Evolutionary conservation across 768 basidiomycete species (phyloP), one percentile per base, ranked within the genome.

Genomic region (Naganishia randhawae): DNA sequence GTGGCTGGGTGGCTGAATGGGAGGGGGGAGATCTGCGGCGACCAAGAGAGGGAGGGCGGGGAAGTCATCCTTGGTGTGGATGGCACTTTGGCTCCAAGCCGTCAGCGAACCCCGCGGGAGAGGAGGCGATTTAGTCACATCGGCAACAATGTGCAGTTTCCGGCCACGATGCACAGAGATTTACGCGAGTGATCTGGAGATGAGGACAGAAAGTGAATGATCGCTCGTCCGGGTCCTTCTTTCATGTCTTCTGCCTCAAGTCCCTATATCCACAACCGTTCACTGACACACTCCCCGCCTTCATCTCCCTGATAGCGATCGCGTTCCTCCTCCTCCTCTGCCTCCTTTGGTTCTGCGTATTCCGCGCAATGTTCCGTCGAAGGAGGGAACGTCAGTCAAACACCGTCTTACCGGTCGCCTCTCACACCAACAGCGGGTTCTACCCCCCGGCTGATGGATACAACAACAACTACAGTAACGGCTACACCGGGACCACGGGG

Each of bases 261-360:
- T 4, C 25, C 50, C 16, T 51, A 16, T 9, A 9, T 5, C 50
- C 4, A 32, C 11, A 6, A 33, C n/a, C 17, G 33, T 5, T 17
- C 10, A 35, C 32, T 33, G 9, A 55, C 35, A 19, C n/a, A 25
- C 50, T 50, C 19, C 19, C 50, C 54, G n/a, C 33, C 16, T 27
- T 29, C 29, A 3, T 42, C 57, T 19, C 37, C n/a, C 11, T 22
- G 1, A n/a, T 7, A 61, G 57, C 57, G 6, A 41, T 61, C 39
- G 57, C 37, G 19, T 39, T 25, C 57, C 29, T 61, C 22, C 35
- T 61, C 39, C 11, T 25, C 3, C 3, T 61, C 37, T 61, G 37
- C 37, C 37, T 61, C n/a, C 35, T 61, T 39, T 61, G 57, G 57
- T 37, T 41, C 11, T 61, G 37, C 32, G 17, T 61, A 35, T 61